Evolutionary conservation across 495 filamentous ascomycete species (phyloP), one percentile per base, ranked within the genome.

Genomic region (Cercophora scortea): DNA sequence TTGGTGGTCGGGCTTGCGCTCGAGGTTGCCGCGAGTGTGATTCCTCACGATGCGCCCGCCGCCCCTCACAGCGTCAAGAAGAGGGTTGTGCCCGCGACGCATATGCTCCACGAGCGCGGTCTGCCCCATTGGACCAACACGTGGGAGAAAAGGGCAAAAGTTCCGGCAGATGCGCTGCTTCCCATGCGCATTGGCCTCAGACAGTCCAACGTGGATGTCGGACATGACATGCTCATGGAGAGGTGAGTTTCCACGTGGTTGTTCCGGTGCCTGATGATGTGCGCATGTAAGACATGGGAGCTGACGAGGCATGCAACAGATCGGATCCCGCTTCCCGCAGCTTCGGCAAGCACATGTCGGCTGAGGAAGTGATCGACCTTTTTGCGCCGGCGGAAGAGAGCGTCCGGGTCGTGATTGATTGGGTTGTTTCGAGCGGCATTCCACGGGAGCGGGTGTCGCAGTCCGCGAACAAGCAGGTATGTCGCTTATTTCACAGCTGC

Each of bases 281-380:
- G 25, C 25, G 25, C 25, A 5, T 25, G 25, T 25, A 25, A 25
- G 25, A 25, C 25, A n/a, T n/a, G 25, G 5, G 25, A 18, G 43
- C 19, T 25, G 43, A 33, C 43, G 1, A 8, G n/a, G 3, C 13
- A 9, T 8, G 11, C 86, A 83, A 33, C 82, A 94, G 74, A 81
- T 93, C 69, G 81, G 86, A 41, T 82, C 87, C 59, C 75, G 82
- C 51, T 4, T 82, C 80, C 0, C 56, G 65, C 9, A 76, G 71
- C 42, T 82, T 76, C 57, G 79, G 79, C 10, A 67, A 79, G 50
- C 71, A 83, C 57, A 62, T 76, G 72, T 71, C 63, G 4, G 50
- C 64, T n/a, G 43, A 73, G n/a, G 69, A 80, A 47, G 70, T 80
- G 25, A 65, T 73, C 40, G 70, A 79, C 15, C 44, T 77, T 3